Percentiles rank a stretch among this genome's conserved stretches.
phyloP scores from a whole-genome alignment of 352 stramenopile species.

The Ophiocytium majus region DNA sequence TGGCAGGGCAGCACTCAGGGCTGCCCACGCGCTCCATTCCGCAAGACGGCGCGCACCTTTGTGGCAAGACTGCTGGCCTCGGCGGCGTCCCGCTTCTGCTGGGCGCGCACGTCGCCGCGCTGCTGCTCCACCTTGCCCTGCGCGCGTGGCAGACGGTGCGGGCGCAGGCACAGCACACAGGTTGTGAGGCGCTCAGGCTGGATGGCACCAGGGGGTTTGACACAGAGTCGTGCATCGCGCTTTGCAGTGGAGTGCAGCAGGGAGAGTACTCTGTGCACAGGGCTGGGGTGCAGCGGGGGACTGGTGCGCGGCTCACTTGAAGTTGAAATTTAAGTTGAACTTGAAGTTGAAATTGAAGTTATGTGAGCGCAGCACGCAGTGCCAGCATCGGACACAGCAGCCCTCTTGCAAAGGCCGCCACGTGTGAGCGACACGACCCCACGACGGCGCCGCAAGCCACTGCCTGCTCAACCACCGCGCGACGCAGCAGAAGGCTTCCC shows the following conservation, averaged over 20 bases:
- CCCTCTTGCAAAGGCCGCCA: no score
- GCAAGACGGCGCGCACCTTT: not conserved
- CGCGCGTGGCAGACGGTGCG: no score
- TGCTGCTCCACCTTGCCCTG: not conserved
- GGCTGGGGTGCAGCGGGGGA: no score
- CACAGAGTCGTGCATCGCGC: not conserved
- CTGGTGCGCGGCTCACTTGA: not conserved
- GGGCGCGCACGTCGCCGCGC: not conserved
- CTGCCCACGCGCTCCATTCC: not conserved
- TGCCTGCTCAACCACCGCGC: no score
- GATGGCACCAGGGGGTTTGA: not conserved
- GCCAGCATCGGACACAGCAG: no score
- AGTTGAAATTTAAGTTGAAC: not conserved
- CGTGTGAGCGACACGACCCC: no score
- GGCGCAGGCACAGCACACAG: no score
- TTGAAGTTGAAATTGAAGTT: no score
- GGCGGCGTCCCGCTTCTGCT: not conserved
- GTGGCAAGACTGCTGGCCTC: not conserved
- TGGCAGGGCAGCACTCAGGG: not conserved
- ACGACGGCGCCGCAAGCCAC: no score
- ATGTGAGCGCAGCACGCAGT: no score
- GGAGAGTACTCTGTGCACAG: no score
- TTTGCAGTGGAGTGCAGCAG: not conserved
- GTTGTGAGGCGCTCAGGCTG: not conserved
- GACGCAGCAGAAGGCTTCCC: no score